phyloP scores from a whole-genome alignment of 2,329 filamentous ascomycete species.

The Fusarium tuaranense region DNA sequence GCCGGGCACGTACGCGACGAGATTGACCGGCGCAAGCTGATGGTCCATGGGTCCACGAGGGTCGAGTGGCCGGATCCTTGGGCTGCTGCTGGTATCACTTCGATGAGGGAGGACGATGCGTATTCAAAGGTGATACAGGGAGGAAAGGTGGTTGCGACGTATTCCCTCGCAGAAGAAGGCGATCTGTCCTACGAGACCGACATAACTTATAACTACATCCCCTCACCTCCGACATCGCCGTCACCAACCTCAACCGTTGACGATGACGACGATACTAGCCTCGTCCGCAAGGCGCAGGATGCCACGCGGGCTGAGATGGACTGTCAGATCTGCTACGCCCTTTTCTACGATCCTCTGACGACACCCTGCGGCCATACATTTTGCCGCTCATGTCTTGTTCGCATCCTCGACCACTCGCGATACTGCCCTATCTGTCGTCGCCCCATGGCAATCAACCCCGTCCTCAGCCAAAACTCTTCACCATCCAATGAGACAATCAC shows the following conservation, averaged over 20 bases:
- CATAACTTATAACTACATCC: conserved; percentile 58
- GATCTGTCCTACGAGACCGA: conserved; percentile 68
- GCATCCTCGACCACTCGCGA: conserved; percentile 80
- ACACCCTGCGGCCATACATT: conserved; percentile 92
- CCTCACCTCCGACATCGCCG: conserved; percentile 16
- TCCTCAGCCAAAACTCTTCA: conserved; percentile 54
- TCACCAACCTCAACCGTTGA: conserved; percentile 32
- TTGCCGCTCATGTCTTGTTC: conserved; percentile 82
- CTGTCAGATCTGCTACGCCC: conserved; percentile 87
- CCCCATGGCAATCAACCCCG: conserved; percentile 63
- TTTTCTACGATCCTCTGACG: conserved; percentile 85
- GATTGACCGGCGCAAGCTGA: conserved; percentile 56
- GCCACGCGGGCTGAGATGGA: conserved; percentile 78
- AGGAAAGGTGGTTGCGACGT: conserved; percentile 74
- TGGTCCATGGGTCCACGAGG: conserved; percentile 46
- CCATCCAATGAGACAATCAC: conserved; percentile 73
- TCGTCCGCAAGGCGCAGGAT: conserved; percentile 69
- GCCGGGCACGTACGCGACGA: conserved; percentile 69
- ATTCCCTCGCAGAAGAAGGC: conserved; percentile 72
- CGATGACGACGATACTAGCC: conserved; percentile 44
- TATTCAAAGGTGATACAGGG: conserved; percentile 59
- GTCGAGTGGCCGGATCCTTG: conserved; percentile 54
- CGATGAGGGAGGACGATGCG: conserved; percentile 50
- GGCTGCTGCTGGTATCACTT: conserved; percentile 55
- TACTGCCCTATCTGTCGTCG: conserved; percentile 86